Conservation (phyloP, 164 flowering plant species). For the Houttuynia cordata region DNA sequence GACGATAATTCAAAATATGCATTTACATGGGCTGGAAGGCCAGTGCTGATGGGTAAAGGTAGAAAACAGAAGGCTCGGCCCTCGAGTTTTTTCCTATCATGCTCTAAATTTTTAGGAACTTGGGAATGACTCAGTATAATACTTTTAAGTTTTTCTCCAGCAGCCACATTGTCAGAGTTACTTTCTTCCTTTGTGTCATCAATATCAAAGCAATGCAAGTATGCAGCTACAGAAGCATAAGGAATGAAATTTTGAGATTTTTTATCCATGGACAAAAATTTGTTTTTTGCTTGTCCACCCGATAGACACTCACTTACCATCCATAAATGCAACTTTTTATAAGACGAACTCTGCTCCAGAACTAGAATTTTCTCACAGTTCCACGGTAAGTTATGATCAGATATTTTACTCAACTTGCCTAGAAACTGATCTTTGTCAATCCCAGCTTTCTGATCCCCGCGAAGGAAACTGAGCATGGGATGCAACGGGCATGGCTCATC, state of each 20-base stretch:
- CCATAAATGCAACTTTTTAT: slow-evolving; percentile 57
- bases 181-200: slow-evolving; percentile 18
- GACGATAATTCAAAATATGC: slow-evolving; percentile 96
- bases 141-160: slow-evolving; percentile 13
- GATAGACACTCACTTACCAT: slow-evolving; percentile 70
- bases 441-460: slow-evolving; percentile 31
- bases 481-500: slow-evolving; percentile 25
- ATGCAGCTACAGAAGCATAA: slow-evolving; percentile 89
- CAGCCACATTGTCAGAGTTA: slow-evolving; percentile 8
- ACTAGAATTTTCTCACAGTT: slow-evolving; percentile 61
- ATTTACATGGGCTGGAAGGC: slow-evolving; percentile 87
- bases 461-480: slow-evolving; percentile 32
- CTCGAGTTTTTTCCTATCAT: slow-evolving; percentile 37
- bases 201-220: slow-evolving; percentile 32
- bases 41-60: slow-evolving; percentile 83
- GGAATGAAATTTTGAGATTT: slow-evolving; percentile 53
- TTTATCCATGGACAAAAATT: slow-evolving; percentile 19
- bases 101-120: slow-evolving; percentile 17
- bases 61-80: slow-evolving; percentile 97
- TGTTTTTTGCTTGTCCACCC: slow-evolving; percentile 28
- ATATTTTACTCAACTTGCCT: slow-evolving; percentile 41
- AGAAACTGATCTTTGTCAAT: slow-evolving; percentile 54
- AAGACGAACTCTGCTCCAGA: slow-evolving; percentile 42
- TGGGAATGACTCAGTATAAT: slow-evolving; percentile 25
- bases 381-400: slow-evolving; percentile 44